A percentile compares a stretch with the other conserved stretches of the same genome.
Evolutionary conservation across 2,329 filamentous ascomycete species (phyloP).

Genomic region (Neonectria neomacrospora): DNA sequence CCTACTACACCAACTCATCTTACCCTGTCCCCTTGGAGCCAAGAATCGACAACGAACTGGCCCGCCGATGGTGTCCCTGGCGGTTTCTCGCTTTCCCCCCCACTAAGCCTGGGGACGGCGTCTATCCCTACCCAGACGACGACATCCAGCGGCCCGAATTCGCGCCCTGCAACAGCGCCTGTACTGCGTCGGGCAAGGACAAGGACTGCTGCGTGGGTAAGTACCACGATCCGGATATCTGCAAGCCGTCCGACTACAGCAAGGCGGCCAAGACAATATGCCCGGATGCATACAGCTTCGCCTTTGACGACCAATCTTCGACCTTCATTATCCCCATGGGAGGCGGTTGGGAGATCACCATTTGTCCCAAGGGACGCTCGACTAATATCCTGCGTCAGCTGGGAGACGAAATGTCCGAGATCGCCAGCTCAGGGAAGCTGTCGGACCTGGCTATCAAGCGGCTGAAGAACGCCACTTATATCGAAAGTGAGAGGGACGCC

Average conservation of each 20-base stretch:
- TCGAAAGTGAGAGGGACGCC: conserved; percentile 46
- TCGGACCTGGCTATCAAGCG: conserved; percentile 47
- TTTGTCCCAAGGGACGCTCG: conserved; percentile 74
- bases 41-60: conserved; percentile 63
- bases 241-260: conserved; percentile 75
- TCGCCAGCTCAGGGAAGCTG: conserved; percentile 57
- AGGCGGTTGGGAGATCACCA: conserved; percentile 81
- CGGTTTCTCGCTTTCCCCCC: conserved; percentile 76
- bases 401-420: conserved; percentile 58
- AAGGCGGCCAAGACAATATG: conserved; percentile 78
- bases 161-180: conserved; percentile 82
- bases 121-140: conserved; percentile 85
- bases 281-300: conserved; percentile 86
- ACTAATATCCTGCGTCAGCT: conserved; percentile 68
- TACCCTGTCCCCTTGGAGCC: conserved; percentile 76
- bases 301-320: conserved; percentile 68
- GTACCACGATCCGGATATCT: conserved; percentile 71
- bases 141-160: conserved; percentile 76
- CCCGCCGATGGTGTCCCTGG: conserved; percentile 83
- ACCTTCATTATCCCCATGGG: conserved; percentile 74
- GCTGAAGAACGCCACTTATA: conserved; percentile 50
- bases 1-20: conserved; percentile 70
- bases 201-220: conserved; percentile 80
- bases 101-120: conserved; percentile 75
- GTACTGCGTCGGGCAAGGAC: conserved; percentile 73